Conservation (phyloP, 208 protist genomes). For the Acanthamoeba culbertsoni region DNA sequence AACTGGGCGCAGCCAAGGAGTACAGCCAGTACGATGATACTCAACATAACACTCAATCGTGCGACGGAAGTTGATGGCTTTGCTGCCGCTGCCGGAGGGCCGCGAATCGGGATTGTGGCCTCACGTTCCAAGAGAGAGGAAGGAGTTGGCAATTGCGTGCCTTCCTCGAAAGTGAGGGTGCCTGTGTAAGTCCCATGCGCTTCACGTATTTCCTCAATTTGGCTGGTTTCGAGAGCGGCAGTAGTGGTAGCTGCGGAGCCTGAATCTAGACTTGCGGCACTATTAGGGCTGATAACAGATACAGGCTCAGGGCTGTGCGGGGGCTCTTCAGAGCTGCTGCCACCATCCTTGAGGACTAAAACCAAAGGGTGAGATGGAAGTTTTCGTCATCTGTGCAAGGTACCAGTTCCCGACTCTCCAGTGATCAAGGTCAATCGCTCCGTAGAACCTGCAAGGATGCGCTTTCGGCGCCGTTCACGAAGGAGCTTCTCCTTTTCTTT, state of each 20-base stretch:
- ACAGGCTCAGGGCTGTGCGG: no score
- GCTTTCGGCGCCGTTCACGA: neutral
- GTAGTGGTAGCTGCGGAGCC: neutral
- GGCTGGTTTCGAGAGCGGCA: neutral
- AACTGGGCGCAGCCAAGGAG: neutral
- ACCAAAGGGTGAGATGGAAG: neutral
- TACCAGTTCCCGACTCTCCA: neutral
- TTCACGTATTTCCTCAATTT: neutral
- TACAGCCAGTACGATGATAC: neutral
- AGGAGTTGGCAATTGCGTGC: neutral
- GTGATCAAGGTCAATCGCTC: neutral
- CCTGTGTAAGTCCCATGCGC: neutral
- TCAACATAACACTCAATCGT: neutral
- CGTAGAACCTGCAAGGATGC: neutral
- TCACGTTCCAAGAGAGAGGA: neutral
- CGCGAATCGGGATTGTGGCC: neutral
- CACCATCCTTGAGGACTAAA: neutral
- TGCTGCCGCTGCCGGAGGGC: neutral
- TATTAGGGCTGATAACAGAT: no score
- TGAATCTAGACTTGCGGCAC: neutral
- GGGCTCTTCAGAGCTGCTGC: no score
- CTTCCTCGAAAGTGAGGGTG: conserved; percentile 15
- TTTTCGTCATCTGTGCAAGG: neutral
- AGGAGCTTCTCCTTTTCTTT: neutral
- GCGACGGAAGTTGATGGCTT: neutral